Base-by-base conservation (phyloP, 768 basidiomycete genomes). In the Hebeloma cylindrosporum region DNA sequence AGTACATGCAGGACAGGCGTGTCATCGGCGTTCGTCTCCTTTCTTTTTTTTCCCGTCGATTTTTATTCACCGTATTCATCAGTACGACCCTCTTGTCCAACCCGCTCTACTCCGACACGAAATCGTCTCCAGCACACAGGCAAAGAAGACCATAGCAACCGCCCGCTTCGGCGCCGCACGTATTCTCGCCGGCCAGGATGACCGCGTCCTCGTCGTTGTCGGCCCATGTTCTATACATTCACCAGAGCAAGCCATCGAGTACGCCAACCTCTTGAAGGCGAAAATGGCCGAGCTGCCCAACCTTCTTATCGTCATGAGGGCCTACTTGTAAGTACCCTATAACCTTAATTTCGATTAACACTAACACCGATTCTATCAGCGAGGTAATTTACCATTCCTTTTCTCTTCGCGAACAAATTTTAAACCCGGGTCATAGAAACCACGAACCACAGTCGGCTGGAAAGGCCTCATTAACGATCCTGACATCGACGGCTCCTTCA, bases 191-290 rank as follows among this genome's bases (percentile, higher is more conserved):
- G 93, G 93, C 17, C 79, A 82, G 28, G 93, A 94, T 54, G 85
- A 90, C 51, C 82, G 93, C 34, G 52, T 98, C 2, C 73, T 98
- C 31, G 93, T 97, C 59, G 75, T 98, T 58, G 86, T 97, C 53
- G 95, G 95, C 2, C 95, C 95, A 18, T 98, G 95, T 72, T 93
- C 90, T 0, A 96, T 98, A 50, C 95, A 98, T 62, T 88, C 84
- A 7, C 68, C 90, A 3, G 82, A 83, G 40, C 89, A 93, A 63
- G 94, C 93, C 2, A 66, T 91, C 36, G 82, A 85, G 54, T 93
- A 93, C 59, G 90, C 89, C 9, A 69, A 69, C n/a, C 73, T 82
- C 34, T 78, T 89, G 60, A 87, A 78, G 61, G 71, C 68, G 3
- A 86, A 83, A 68, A 75, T 85, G 32, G 71, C 77, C 13, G 65